Conservation (phyloP, 441 rosid species). For the Dalechampia spathulata region DNA sequence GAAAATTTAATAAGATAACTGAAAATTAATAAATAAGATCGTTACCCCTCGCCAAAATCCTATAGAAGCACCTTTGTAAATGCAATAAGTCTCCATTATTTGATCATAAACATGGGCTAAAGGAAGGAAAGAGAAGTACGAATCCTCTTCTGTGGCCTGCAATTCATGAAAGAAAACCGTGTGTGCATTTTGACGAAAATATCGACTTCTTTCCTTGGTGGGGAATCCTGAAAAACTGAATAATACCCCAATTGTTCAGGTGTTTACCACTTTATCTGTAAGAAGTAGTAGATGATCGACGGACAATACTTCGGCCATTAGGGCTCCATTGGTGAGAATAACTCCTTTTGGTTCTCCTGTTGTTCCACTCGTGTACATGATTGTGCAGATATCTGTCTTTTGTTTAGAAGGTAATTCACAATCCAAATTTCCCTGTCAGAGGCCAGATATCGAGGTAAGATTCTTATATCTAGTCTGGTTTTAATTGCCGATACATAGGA, state of each 20-base stretch:
- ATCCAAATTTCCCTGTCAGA: conserved; percentile 50
- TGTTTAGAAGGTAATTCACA: conserved; percentile 57
- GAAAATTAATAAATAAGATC: too few relatives aligned
- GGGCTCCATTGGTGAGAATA: conserved; percentile 47
- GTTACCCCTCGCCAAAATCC: conserved; percentile 93
- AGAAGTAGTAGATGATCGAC: conserved; percentile 50
- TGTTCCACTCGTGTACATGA: conserved; percentile 95
- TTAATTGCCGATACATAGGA: too few relatives aligned
- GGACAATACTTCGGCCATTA: conserved; percentile 65
- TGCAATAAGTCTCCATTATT: conserved; percentile 68
- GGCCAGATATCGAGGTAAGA: not conserved
- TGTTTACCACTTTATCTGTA: conserved; percentile 56
- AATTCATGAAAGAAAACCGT: too few relatives aligned
- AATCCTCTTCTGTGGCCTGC: conserved; percentile 66
- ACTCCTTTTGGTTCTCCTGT: conserved; percentile 99
- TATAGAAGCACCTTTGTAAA: conserved; percentile 64
- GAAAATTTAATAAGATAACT: too few relatives aligned
- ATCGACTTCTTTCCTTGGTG: not conserved
- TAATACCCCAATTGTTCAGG: not conserved
- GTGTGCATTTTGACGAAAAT: too few relatives aligned
- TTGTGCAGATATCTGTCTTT: conserved; percentile 67
- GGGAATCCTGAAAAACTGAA: not conserved
- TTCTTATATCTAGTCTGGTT: too few relatives aligned
- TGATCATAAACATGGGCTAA: conserved; percentile 90
- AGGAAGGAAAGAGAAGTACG: conserved; percentile 86